Conservation (phyloP, 2,329 filamentous ascomycete genomes). For the Aureobasidium uvarum region DNA sequence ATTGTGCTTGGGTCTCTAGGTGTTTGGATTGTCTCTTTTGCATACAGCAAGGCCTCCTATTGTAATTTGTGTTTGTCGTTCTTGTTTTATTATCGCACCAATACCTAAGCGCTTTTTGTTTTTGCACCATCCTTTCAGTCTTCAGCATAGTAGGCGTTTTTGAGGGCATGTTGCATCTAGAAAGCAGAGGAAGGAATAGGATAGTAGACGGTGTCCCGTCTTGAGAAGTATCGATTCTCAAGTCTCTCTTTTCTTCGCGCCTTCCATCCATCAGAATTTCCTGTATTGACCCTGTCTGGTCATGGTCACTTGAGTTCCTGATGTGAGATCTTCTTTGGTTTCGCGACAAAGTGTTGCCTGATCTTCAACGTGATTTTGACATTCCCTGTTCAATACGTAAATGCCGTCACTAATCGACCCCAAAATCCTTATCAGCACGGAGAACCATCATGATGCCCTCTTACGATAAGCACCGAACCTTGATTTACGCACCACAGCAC, state of each 20-base stretch:
- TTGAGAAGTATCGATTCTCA: background rate
- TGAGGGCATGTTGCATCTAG: background rate
- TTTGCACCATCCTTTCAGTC: background rate
- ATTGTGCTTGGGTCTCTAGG: background rate
- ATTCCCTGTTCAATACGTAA: background rate
- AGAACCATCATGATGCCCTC: background rate
- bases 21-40: background rate
- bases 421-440: conserved; percentile 5
- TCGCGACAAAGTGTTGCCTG: too few species aligned
- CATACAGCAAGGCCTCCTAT: background rate
- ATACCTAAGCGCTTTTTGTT: conserved; percentile 4
- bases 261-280: too few species aligned
- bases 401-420: background rate
- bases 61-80: conserved; percentile 2
- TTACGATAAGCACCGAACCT: background rate
- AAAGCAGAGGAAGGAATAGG: background rate
- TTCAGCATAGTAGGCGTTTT: background rate
- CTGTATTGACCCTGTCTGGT: too few species aligned
- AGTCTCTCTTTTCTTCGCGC: background rate
- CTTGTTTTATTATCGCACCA: background rate
- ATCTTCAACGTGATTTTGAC: too few species aligned
- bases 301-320: too few species aligned
- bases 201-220: background rate
- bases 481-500: background rate
- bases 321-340: too few species aligned